These are phyloP conservation scores for Bacterosira constricta DNA, from an alignment of 108 stramenopile genomes.

Conservation along the genomic window DNA sequence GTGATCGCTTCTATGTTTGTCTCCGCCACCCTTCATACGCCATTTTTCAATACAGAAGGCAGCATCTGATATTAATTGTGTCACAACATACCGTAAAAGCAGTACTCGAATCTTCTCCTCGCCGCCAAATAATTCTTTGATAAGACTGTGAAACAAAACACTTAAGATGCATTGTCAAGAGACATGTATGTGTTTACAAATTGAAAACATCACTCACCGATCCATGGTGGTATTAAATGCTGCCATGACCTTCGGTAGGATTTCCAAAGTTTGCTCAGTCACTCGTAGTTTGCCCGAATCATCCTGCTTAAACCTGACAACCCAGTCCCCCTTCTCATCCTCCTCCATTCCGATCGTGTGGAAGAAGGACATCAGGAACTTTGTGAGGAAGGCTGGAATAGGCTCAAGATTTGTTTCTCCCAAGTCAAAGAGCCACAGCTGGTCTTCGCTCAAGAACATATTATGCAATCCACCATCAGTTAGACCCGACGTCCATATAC, in stretches of 20 bases:
- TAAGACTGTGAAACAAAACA: no score
- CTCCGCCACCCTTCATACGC: conserved; percentile 75
- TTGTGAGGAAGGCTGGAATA: conserved; percentile 77
- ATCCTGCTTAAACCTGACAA: conserved; percentile 56
- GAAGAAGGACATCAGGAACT: conserved; percentile 78
- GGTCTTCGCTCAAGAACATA: conserved; percentile 60
- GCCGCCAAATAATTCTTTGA: conserved; percentile 68
- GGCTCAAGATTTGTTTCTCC: conserved; percentile 66
- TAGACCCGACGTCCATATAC: conserved; percentile 80
- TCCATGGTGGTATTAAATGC: conserved; percentile 68
- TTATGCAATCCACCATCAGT: conserved; percentile 88
- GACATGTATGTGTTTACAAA: no score
- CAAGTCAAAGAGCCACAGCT: conserved; percentile 79
- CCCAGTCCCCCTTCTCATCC: conserved; percentile 65
- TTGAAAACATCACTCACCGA: no score
- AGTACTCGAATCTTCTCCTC: conserved; percentile 63
- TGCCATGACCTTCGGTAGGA: conserved; percentile 57
- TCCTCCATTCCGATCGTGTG: conserved; percentile 84
- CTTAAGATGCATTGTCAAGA: no score
- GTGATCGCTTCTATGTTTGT: conserved; percentile 48
- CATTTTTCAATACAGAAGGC: conserved; percentile 73
- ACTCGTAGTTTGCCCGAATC: conserved; percentile 53
- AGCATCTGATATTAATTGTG: conserved; percentile 72
- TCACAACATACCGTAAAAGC: conserved; percentile 60
- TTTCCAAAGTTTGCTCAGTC: conserved; percentile 56